phyloP scores from a whole-genome alignment of 768 basidiomycete species.

The Phaeotremella fagi region DNA sequence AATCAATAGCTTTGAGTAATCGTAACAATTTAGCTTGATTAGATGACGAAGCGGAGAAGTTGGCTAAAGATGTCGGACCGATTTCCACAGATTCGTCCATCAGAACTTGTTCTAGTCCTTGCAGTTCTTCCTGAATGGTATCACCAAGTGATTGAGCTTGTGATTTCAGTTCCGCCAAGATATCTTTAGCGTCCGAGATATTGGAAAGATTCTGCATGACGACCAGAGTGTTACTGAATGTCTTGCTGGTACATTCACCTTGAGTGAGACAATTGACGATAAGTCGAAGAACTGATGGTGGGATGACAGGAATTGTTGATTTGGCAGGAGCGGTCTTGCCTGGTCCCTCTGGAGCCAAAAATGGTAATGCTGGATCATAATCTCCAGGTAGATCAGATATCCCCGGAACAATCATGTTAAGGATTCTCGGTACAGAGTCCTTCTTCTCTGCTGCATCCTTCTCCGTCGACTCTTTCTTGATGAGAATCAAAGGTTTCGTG shows the following conservation, averaged over 20 bases:
- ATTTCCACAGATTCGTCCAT: conserved; percentile 59
- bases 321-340: conserved; percentile 49
- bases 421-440: background rate
- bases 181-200: conserved; percentile 81
- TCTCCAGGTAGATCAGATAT: background rate
- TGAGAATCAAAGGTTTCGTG: conserved; percentile 66
- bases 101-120: conserved; percentile 65
- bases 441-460: conserved; percentile 2
- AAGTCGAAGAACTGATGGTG: conserved; percentile 73
- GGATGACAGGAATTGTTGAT: conserved; percentile 74
- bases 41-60: conserved; percentile 90
- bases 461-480: background rate
- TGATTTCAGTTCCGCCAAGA: conserved; percentile 77
- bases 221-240: conserved; percentile 88
- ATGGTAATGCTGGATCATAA: background rate
- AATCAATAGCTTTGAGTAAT: conserved; percentile 94
- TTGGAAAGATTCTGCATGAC: conserved; percentile 88
- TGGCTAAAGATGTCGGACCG: conserved; percentile 61
- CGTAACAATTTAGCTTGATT: conserved; percentile 93
- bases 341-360: background rate
- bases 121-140: conserved; percentile 67
- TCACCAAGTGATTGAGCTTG: conserved; percentile 87
- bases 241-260: conserved; percentile 90
- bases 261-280: conserved; percentile 97
- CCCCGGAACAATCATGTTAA: background rate